Evolutionary conservation across 352 stramenopile species (phyloP), one percentile per base, ranked within the genome.

Genomic region (Aphanomyces stellatus): DNA sequence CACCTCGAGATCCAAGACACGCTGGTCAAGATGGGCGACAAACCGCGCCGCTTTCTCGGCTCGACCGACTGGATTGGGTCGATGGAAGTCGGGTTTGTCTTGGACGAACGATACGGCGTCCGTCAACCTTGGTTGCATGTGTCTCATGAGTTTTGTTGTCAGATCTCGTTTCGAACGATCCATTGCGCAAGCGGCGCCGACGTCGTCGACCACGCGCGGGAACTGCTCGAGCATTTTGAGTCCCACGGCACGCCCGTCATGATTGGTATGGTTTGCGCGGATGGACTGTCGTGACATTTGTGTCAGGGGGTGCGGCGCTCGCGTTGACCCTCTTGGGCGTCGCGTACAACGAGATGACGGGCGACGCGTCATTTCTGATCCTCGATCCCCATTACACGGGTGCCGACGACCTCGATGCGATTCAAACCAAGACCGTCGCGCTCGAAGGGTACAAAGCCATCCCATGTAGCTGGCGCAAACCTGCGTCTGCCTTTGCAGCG

Each of bases 31-130:
- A 92, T 94, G 42, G 85, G 85, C 28, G 87, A 95, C 75, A 95
- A 95, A 40, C 78, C 82, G 3, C 43, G 75, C 25, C 62, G 68
- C 4, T 93, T 95, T 46, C 69, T 88, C 57, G 75, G 72, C 19
- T 93, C 85, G 0, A 73, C 61, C 1, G 80, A 93, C 34, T 95
- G 87, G 87, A 95, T 95, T 56, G 87, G 87, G 48, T 89, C 79
- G 62, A 74, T 93, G 46, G 87, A 95, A 72, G 84, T 95, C 28
- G 84, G 85, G 19, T 94, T 85, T 61, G 82, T 90, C 27, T 72
- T 95, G 35, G 82, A 90, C 66, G 82, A 91, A 41, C 74, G 83
- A 19, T 88, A 82, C 56, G 80, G 79, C 24, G 72, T 95, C 3
- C 37, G 62, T 13, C 62, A 24, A 30, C 48, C 46, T 13, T 55